Conservation (phyloP, 805 yeast genomes). For the Blastobotrys terrestris region DNA sequence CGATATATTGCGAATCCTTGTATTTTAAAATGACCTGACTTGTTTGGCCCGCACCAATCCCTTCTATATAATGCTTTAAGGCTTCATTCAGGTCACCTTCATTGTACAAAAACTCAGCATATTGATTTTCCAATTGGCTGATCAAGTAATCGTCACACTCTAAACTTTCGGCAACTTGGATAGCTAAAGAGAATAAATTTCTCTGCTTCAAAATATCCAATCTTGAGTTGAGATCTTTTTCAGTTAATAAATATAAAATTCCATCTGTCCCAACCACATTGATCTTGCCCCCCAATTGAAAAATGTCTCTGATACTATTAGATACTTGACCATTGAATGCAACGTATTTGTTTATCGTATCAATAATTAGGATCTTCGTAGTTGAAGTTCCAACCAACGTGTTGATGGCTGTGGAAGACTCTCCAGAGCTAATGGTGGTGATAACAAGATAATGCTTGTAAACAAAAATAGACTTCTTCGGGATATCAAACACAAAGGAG, state of each 20-base stretch:
- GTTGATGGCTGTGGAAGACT: constrained; percentile 14
- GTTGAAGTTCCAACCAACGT: constrained; percentile 31
- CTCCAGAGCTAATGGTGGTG: constrained; percentile 38
- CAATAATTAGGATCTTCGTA: constrained; percentile 60
- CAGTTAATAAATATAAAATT: constrained; percentile 57
- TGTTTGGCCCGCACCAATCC: constrained; percentile 50
- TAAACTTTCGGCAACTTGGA: constrained; percentile 49
- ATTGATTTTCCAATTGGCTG: constrained; percentile 44
- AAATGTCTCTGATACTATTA: constrained; percentile 52
- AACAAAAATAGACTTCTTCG: constrained; percentile 47
- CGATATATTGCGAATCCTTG: constrained; percentile 68
- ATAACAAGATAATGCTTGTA: constrained; percentile 52
- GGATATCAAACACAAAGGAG: constrained; percentile 49
- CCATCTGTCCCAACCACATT: constrained; percentile 72
- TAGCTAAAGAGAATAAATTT: constrained; percentile 66
- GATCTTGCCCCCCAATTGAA: constrained; percentile 50
- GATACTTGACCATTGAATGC: constrained; percentile 67
- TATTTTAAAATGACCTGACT: constrained; percentile 75
- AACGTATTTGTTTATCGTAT: constrained; percentile 60
- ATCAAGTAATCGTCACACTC: constrained; percentile 28
- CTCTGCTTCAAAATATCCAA: constrained; percentile 62
- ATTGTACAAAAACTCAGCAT: constrained; percentile 67
- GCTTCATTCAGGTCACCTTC: constrained; percentile 65
- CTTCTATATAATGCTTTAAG: constrained; percentile 62
- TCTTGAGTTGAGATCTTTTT: constrained; percentile 60